Percentiles rank a stretch among this genome's conserved stretches.
Evolutionary conservation across 208 protist genomes (phyloP).

Genomic region (Tetramitus jugosus): DNA sequence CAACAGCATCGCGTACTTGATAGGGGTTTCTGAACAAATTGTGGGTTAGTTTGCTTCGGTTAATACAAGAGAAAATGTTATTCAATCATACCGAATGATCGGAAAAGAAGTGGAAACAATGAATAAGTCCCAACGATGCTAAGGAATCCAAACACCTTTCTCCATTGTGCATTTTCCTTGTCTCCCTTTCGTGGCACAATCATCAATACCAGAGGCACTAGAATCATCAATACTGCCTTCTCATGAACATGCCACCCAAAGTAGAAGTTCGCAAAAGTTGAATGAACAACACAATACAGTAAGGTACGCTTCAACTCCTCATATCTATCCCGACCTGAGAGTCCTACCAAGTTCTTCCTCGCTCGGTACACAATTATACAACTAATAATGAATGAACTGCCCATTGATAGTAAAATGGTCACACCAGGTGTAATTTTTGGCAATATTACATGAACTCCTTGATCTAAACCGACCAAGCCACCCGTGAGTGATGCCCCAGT

Average conservation of each 20-base stretch:
- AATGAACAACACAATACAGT: constrained; percentile 7
- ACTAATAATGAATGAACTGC: neutral
- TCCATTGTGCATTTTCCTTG: neutral
- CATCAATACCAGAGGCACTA: constrained; percentile 41
- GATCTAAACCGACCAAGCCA: constrained; percentile 15
- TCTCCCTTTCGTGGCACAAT: neutral
- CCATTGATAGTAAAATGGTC: neutral
- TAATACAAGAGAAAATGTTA: no score
- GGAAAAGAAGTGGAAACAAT: constrained; percentile 14
- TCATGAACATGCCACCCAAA: constrained; percentile 74
- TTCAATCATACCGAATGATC: no score
- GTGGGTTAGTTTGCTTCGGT: no score
- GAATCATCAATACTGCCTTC: constrained; percentile 55
- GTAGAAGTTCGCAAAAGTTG: constrained; percentile 47
- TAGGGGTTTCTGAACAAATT: no score
- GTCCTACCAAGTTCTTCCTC: no score
- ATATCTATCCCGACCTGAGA: no score
- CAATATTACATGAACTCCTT: neutral
- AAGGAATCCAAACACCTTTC: neutral
- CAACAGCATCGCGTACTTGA: no score
- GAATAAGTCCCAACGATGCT: constrained; percentile 17
- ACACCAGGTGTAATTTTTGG: neutral
- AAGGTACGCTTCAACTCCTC: neutral
- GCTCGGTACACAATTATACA: neutral
- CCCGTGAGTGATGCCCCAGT: neutral